phyloP scores from a whole-genome alignment of 495 filamentous ascomycete species.

The Lophiostoma macrostomum region DNA sequence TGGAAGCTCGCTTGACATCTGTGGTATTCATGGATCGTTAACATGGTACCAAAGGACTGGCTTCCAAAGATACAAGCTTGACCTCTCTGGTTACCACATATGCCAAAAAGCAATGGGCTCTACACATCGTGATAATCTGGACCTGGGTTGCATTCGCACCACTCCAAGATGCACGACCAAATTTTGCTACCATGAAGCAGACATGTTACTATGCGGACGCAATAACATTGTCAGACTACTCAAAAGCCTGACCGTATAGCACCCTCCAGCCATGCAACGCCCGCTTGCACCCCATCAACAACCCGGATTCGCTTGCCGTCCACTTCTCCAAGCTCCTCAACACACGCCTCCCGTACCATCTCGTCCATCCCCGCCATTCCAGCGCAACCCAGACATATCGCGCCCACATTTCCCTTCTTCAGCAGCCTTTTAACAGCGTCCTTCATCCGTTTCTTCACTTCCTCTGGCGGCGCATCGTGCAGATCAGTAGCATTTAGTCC shows the following conservation, averaged over 20 bases:
- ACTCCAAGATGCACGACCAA: no score
- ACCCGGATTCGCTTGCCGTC: slow-evolving; percentile 62
- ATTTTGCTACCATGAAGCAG: neutral
- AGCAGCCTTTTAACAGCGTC: slow-evolving; percentile 63
- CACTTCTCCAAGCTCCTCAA: slow-evolving; percentile 58
- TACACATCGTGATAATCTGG: no score
- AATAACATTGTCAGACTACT: neutral
- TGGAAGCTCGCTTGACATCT: no score
- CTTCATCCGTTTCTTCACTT: slow-evolving; percentile 63
- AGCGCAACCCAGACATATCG: slow-evolving; percentile 77
- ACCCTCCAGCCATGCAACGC: slow-evolving; percentile 64
- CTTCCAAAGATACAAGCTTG: no score
- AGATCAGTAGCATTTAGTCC: slow-evolving; percentile 79
- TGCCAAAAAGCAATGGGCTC: no score
- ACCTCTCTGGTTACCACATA: no score
- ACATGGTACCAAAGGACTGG: no score
- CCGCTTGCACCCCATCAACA: slow-evolving; percentile 82
- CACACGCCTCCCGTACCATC: slow-evolving; percentile 68
- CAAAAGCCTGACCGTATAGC: slow-evolving; percentile 34
- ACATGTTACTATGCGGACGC: neutral
- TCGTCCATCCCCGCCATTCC: slow-evolving; percentile 90
- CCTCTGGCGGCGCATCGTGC: slow-evolving; percentile 62
- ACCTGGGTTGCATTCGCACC: no score
- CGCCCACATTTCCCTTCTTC: slow-evolving; percentile 53
- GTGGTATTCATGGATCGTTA: no score